Base-by-base conservation (phyloP, 768 basidiomycete genomes). In the Rhodotorula sphaerocarpa region DNA sequence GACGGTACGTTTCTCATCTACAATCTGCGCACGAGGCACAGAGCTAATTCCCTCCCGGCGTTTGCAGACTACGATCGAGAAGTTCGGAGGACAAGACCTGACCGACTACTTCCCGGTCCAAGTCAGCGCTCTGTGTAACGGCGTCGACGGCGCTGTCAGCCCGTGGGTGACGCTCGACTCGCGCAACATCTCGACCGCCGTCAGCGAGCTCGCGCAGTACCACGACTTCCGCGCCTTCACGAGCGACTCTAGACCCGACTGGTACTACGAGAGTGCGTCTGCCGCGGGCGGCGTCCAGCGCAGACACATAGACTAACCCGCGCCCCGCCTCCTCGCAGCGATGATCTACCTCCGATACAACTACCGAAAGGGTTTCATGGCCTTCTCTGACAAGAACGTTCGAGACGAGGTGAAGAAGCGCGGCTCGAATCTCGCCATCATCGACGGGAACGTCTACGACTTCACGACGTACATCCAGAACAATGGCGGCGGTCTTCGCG, bases 161-260 rank as follows among this genome's bases (percentile, higher is more conserved):
- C 89, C 87, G 0, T 99, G 86, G 75, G 83, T 99, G 27, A 80
- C 81, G 3, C 79, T 93, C 65, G 82, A 84, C 70, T 81, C 87
- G 10, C 79, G 79, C 67, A 99, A 97, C 77, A 73, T 74, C 1
- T 73, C 78, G 81, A 82, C 72, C n/a, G 21, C 41, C 31, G 59
- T 64, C 58, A 85, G 88, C 65, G 72, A 77, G 23, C 87, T 91
- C 71, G 79, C 86, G 1, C 79, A 83, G 70, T 99, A 97, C 74
- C 95, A 97, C 74, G 93, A 99, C 74, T 99, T 99, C 82, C 87
- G 93, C 23, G 85, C 85, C 0, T 84, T 80, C 53, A 86, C 85
- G 41, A 86, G 84, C 62, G 93, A 97, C 72, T 86, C 86, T 0
- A 83, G 95, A 14, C 93, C 95, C 0, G 95, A 99, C 73, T 99